Conservation (phyloP, 2,329 filamentous ascomycete species). For the Diaporthe vexans region DNA sequence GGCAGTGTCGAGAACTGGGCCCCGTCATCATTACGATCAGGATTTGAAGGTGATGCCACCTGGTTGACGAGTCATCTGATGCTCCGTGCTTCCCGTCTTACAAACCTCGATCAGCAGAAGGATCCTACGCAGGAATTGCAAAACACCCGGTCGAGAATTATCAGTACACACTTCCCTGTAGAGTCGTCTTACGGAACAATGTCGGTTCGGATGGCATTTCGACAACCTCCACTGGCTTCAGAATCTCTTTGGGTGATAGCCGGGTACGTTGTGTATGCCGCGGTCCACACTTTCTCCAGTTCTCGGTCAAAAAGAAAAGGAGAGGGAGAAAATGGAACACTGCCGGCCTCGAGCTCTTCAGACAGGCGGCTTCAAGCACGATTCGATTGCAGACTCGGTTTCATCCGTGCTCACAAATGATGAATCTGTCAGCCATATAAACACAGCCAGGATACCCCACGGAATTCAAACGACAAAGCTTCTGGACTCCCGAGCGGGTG, state of each 20-base stretch:
- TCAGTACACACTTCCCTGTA: background rate
- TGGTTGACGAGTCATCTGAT: constrained; percentile 14
- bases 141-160: background rate
- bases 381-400: background rate
- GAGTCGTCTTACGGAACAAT: background rate
- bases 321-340: background rate
- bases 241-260: background rate
- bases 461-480: background rate
- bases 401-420: constrained; percentile 10
- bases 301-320: background rate
- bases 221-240: background rate
- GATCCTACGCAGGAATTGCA: background rate
- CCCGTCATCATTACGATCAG: background rate
- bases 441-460: background rate
- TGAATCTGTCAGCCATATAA: background rate
- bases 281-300: background rate
- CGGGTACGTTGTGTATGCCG: background rate
- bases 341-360: background rate
- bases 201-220: background rate
- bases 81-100: constrained; percentile 10
- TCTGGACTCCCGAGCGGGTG: constrained; percentile 6
- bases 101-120: background rate
- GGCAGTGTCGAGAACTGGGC: background rate
- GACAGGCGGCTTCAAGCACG: background rate
- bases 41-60: constrained; percentile 8